A percentile compares a stretch with the other conserved stretches of the same genome.
phyloP scores from a whole-genome alignment of 345 rosid genomes.

The Syzygium jambos region DNA sequence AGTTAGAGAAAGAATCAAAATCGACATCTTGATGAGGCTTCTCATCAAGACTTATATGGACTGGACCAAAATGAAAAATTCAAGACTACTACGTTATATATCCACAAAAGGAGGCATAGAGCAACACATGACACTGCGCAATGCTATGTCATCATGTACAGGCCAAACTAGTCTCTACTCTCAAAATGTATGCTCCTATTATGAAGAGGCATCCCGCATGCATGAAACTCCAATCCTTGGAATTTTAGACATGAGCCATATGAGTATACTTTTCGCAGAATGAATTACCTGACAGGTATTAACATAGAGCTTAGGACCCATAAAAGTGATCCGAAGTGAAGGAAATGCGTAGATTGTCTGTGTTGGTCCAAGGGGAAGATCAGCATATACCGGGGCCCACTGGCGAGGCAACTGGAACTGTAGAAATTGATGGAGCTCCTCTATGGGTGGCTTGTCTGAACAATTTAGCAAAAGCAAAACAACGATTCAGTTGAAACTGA shows the following conservation, averaged over 20 bases:
- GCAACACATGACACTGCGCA: background rate
- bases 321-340: constrained; percentile 63
- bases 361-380: constrained; percentile 77
- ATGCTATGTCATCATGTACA: background rate
- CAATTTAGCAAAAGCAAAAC: background rate
- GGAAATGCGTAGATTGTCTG: constrained; percentile 60
- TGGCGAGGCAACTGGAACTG: constrained; percentile 94
- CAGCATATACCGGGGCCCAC: constrained; percentile 95
- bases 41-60: background rate
- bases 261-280: background rate
- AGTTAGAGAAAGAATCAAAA: background rate
- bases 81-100: background rate
- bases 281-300: constrained; percentile 53
- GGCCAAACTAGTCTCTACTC: background rate
- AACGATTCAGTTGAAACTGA: background rate
- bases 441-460: constrained; percentile 91
- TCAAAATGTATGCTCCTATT: background rate
- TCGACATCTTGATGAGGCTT: background rate
- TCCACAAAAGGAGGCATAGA: background rate
- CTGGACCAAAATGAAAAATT: background rate
- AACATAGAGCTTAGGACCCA: constrained; percentile 93
- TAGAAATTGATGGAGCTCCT: constrained; percentile 82
- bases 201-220: background rate
- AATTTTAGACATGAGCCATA: background rate
- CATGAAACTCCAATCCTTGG: background rate